Evolutionary conservation across 2,329 filamentous ascomycete genomes (phyloP).

Genomic region (Colletotrichum zoysiae): DNA sequence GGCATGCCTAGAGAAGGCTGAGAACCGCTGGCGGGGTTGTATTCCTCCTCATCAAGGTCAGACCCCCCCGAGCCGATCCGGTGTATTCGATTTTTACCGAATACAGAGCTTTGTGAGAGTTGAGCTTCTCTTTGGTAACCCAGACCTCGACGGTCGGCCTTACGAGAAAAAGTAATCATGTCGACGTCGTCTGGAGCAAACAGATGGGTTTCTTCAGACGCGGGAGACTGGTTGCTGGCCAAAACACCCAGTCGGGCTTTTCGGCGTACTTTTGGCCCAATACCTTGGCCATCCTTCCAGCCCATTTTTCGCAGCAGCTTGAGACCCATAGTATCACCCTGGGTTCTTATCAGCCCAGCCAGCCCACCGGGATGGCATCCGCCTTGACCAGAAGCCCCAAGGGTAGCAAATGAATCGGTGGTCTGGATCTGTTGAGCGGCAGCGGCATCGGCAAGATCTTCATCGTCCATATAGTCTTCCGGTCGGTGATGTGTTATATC

Average conservation of each 20-base stretch:
- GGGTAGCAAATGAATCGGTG: slow-evolving; percentile 77
- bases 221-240: slow-evolving; percentile 51
- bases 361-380: slow-evolving; percentile 53
- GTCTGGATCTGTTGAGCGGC: slow-evolving; percentile 83
- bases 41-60: neutral
- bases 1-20: slow-evolving; percentile 16
- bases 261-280: slow-evolving; percentile 87
- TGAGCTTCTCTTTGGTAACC: slow-evolving; percentile 73
- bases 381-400: slow-evolving; percentile 73
- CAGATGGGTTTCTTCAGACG: slow-evolving; percentile 69
- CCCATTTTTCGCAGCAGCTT: slow-evolving; percentile 93
- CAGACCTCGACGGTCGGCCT: slow-evolving; percentile 77
- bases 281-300: slow-evolving; percentile 93
- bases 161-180: slow-evolving; percentile 75
- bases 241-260: slow-evolving; percentile 73
- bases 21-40: neutral
- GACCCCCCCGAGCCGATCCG: slow-evolving; percentile 38
- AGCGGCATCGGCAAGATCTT: slow-evolving; percentile 89
- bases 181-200: slow-evolving; percentile 87
- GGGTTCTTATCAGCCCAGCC: slow-evolving; percentile 77
- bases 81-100: neutral
- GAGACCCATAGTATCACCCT: slow-evolving; percentile 87
- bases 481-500: slow-evolving; percentile 70
- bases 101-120: slow-evolving; percentile 48
- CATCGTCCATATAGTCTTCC: slow-evolving; percentile 98